Evolutionary conservation across 2,329 filamentous ascomycete genomes (phyloP), one percentile per base, ranked within the genome.

Genomic region (Cladobotryum protrusum): DNA sequence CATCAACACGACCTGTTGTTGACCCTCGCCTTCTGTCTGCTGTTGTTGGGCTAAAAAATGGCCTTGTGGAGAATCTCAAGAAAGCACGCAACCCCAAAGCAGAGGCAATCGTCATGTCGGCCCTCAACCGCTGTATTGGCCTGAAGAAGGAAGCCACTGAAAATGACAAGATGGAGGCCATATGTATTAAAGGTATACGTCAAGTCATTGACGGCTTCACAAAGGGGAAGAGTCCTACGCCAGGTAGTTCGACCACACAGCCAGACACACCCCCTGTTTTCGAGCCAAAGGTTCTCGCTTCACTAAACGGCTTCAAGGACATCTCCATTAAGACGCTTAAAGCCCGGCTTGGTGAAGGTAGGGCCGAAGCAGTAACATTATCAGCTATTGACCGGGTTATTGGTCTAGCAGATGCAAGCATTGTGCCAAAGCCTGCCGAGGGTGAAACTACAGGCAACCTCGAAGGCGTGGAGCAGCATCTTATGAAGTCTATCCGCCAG

Each of bases 341-440:
- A 39, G 61, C 56, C 0, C 70, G 67, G 39, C 60, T 71, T 2
- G 72, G 72, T 18, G 65, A 67, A 48, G 63, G 63, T 20, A 68
- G 68, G 52, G 70, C 74, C 12, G 73, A 78, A 55, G 68, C 69
- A 11, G 63, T 78, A 33, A 65, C 76, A 0, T 59, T 78, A 32
- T 77, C 74, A 2, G 74, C 75, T 12, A 74, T 78, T 43, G 72
- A 78, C 53, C 73, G 74, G 18, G 73, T 74, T 2, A 63, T 78
- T 6, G 75, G 74, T 3, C 67, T 78, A 15, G 69, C 72, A 3
- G 67, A 72, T 33, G 66, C 66, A 4, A 76, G 71, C 53, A 69
- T 72, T 20, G 61, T 70, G 17, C 61, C 67, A 2, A 65, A 63
- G 4, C 57, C 60, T 4, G 60, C 55, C 5, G 66, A 67, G 41